Evolutionary conservation across 148 eudicot species (phyloP).

Genomic region (Suaeda aralocaspica): DNA sequence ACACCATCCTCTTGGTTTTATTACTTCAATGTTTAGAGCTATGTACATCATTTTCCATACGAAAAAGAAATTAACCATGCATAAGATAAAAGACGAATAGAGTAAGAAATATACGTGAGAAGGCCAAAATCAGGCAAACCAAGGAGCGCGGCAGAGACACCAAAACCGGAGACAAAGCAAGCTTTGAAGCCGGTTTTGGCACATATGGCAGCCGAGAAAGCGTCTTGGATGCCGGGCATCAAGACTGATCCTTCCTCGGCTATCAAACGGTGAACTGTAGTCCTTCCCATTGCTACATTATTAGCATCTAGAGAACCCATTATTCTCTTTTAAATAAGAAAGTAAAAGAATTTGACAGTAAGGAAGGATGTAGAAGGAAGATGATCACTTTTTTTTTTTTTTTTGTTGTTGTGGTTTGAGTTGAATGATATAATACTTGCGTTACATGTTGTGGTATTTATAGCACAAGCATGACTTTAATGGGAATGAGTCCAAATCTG

Average conservation of each 20-base stretch:
- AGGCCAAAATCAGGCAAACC: constrained; percentile 32
- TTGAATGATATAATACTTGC: background rate
- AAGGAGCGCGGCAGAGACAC: constrained; percentile 30
- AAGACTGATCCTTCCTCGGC: constrained; percentile 14
- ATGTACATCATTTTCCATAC: too few species aligned
- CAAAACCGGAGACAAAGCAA: constrained; percentile 26
- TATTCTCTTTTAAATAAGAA: background rate
- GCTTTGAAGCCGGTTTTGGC: constrained; percentile 29
- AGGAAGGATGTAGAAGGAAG: background rate
- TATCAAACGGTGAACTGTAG: constrained; percentile 25
- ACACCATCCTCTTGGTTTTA: too few species aligned
- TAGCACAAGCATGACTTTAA: background rate
- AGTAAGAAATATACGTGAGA: constrained; percentile 22
- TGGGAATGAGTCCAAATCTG: background rate
- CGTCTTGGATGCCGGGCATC: constrained; percentile 27
- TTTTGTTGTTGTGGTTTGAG: background rate
- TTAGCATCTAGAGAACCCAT: constrained; percentile 3
- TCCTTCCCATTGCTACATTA: background rate
- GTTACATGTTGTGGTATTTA: background rate
- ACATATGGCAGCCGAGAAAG: constrained; percentile 20
- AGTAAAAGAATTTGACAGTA: background rate
- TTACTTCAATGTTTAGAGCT: too few species aligned
- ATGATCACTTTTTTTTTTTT: background rate
- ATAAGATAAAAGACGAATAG: background rate
- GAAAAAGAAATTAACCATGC: background rate